phyloP scores from a whole-genome alignment of 2,329 filamentous ascomycete species.

The Aureobasidium sp. region DNA sequence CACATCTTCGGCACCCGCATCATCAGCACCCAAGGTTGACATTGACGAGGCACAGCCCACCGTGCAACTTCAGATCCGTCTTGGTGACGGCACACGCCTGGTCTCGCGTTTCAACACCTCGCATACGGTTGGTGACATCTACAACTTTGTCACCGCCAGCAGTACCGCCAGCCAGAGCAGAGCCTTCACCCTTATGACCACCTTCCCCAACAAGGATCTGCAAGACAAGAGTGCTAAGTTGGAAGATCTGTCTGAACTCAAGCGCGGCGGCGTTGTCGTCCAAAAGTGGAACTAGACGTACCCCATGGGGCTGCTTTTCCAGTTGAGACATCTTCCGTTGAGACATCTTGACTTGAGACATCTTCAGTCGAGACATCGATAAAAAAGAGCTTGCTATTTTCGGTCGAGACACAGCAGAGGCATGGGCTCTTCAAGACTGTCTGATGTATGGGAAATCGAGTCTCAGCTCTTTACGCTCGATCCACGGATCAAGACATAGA shows the following conservation, averaged over 20 bases:
- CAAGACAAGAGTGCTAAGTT: slow-evolving; percentile 52
- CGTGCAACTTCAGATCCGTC: slow-evolving; percentile 66
- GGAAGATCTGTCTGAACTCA: slow-evolving; percentile 44
- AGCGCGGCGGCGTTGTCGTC: slow-evolving; percentile 48
- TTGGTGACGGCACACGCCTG: slow-evolving; percentile 69
- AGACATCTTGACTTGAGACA: too few relatives aligned
- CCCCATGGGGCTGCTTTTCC: not conserved
- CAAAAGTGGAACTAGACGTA: slow-evolving; percentile 44
- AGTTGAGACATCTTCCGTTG: too few relatives aligned
- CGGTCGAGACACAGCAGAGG: not conserved
- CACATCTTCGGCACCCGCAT: slow-evolving; percentile 25
- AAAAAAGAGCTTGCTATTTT: not conserved
- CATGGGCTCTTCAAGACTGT: not conserved
- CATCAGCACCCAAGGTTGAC: slow-evolving; percentile 38
- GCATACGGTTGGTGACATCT: slow-evolving; percentile 71
- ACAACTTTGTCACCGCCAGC: slow-evolving; percentile 63
- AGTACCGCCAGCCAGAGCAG: slow-evolving; percentile 51
- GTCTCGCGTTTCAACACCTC: slow-evolving; percentile 76
- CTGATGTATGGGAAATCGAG: not conserved
- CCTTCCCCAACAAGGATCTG: slow-evolving; percentile 76
- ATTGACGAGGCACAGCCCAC: slow-evolving; percentile 62
- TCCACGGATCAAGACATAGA: not conserved
- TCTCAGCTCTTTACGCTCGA: not conserved
- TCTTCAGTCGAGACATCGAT: too few relatives aligned
- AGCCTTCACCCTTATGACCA: slow-evolving; percentile 71